Evolutionary conservation across 1,139 yeast species (phyloP).

Genomic region (Martiniozyma asiatica): DNA sequence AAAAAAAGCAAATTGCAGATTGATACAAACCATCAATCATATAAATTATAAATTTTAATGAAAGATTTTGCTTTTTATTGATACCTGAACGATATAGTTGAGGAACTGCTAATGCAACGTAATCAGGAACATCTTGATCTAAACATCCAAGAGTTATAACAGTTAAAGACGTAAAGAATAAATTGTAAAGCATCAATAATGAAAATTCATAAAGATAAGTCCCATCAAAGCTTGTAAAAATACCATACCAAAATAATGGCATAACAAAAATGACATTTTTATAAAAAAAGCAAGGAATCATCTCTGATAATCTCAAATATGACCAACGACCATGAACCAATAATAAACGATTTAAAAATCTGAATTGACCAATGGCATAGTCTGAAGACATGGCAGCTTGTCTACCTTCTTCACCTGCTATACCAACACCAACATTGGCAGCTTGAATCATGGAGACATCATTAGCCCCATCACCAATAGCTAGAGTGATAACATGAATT

Average conservation of each 20-base stretch:
- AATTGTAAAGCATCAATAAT: conserved; percentile 50
- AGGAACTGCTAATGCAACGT: conserved; percentile 46
- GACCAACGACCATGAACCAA: conserved; percentile 60
- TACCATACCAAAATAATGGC: conserved; percentile 53
- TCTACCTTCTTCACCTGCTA: conserved; percentile 60
- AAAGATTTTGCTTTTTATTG: conserved; percentile 35
- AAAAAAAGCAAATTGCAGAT: conserved; percentile 42
- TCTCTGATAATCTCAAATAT: conserved; percentile 47
- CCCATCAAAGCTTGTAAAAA: conserved; percentile 47
- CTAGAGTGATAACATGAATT: conserved; percentile 46
- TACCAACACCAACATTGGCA: conserved; percentile 55
- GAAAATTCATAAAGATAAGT: conserved; percentile 52
- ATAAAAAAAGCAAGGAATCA: conserved; percentile 56
- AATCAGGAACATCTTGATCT: conserved; percentile 52
- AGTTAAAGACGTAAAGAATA: conserved; percentile 54
- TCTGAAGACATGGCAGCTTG: conserved; percentile 61
- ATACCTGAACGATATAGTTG: conserved; percentile 46
- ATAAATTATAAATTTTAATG: conserved; percentile 36
- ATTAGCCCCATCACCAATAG: conserved; percentile 59
- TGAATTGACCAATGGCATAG: conserved; percentile 54
- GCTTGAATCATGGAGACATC: conserved; percentile 63
- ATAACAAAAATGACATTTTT: conserved; percentile 50
- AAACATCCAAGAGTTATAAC: conserved; percentile 46
- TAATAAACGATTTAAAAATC: conserved; percentile 40
- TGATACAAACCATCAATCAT: conserved; percentile 52